phyloP scores from a whole-genome alignment of 352 stramenopile species.

The Globisporangium splendens region DNA sequence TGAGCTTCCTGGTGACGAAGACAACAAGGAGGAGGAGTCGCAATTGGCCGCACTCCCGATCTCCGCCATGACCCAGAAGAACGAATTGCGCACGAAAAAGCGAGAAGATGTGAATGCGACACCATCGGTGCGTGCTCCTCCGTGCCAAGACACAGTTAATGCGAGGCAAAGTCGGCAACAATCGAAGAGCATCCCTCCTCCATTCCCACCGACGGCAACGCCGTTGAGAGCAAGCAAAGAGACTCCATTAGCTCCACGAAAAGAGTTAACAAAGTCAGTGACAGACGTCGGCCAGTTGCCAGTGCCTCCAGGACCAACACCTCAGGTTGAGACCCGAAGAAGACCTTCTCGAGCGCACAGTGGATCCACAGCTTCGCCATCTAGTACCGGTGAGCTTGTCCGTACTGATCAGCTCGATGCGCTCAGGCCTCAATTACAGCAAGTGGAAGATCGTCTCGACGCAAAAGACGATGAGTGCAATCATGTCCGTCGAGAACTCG shows the following conservation, averaged over 20 bases:
- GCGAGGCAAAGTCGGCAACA: background rate
- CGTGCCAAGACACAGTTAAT: background rate
- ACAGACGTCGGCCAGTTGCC: background rate
- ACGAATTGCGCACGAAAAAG: conserved; percentile 24
- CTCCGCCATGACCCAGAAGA: conserved; percentile 4
- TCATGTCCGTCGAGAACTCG: conserved; percentile 16
- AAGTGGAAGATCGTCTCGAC: conserved; percentile 6
- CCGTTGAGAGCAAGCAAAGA: background rate
- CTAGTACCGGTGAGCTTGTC: background rate
- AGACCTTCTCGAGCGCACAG: too few species aligned
- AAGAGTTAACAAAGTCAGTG: background rate
- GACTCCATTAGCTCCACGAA: too few species aligned
- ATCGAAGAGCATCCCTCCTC: background rate
- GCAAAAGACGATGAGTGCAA: conserved; percentile 8
- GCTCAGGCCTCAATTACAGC: background rate
- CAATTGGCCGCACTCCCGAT: background rate
- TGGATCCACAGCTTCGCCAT: too few species aligned
- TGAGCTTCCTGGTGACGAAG: too few species aligned
- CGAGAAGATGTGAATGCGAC: conserved; percentile 20
- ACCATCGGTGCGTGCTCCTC: background rate
- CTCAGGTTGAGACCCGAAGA: too few species aligned
- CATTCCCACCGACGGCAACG: background rate
- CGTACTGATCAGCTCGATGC: background rate
- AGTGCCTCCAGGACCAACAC: background rate
- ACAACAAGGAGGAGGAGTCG: background rate